A percentile compares a stretch with the other conserved stretches of the same genome.
These are phyloP conservation scores for Rutstroemia sp. DNA, from an alignment of 2,329 filamentous ascomycete genomes.

Conservation along the genomic window DNA sequence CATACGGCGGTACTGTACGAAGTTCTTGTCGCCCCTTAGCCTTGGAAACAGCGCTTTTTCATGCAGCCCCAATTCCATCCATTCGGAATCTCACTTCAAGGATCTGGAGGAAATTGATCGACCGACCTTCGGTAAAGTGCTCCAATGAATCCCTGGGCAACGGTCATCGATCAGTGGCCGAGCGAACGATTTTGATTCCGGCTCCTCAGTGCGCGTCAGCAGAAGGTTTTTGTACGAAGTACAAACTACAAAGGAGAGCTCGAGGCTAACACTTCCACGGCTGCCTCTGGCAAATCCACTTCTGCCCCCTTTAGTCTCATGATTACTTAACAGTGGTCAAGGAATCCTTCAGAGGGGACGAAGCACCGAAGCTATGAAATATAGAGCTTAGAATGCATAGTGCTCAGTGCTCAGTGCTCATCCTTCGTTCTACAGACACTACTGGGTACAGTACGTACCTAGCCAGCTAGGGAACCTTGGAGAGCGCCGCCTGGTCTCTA, in stretches of 20 bases:
- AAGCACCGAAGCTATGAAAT: conserved; percentile 6
- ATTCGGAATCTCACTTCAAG: conserved; percentile 1
- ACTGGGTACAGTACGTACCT: no score
- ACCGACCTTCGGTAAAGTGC: background rate
- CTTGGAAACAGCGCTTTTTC: background rate
- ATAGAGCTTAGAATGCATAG: conserved; percentile 12
- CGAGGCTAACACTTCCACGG: conserved; percentile 2
- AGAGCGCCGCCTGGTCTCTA: background rate
- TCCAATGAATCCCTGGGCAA: background rate
- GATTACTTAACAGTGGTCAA: background rate
- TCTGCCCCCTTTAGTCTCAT: background rate
- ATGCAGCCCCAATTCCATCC: conserved; percentile 2
- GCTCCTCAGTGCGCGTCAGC: conserved; percentile 6
- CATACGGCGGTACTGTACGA: no score
- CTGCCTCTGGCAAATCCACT: conserved; percentile 2
- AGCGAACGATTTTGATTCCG: no score
- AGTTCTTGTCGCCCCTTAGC: no score
- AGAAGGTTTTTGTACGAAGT: background rate
- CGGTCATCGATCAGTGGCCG: background rate
- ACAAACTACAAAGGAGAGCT: background rate
- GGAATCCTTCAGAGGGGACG: background rate
- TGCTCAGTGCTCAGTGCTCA: conserved; percentile 12
- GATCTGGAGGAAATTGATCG: background rate
- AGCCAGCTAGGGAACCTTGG: background rate
- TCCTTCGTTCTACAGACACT: conserved; percentile 3